Base-by-base conservation (phyloP, 1,284 basidiomycete species). In the Hortiboletus rubellus region DNA sequence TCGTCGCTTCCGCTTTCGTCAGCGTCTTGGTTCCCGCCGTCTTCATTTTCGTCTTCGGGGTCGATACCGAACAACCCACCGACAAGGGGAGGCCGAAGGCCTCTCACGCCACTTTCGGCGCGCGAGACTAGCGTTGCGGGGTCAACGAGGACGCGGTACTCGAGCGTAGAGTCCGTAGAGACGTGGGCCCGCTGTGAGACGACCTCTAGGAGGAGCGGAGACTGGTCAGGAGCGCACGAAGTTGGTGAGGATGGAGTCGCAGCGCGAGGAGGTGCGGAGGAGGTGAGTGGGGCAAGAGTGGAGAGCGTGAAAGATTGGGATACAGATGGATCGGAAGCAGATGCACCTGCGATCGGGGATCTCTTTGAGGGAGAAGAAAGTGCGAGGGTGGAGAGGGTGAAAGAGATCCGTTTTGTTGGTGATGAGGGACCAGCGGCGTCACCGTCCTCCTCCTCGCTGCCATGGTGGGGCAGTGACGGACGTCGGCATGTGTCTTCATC, bases 111-210 rank as follows among this genome's bases (percentile, higher is more conserved):
- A 0, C 78, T 78, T 63, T 84, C 82, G 10, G 86, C 81, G 0
- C 89, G 74, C 3, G 74, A 75, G 3, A 90, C 88, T 14, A 92
- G 78, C 52, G 81, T 77, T 4, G 77, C 74, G 0, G 90, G 90
- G 8, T 82, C 79, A 44, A 92, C 75, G 66, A 90, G 86, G 18
- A 92, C 73, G 7, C 90, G 86, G 61, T 90, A 91, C 68, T 92
- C 90, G 36, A 84, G 76, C 3, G 87, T 70, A 11, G 76, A 74
- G 64, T 91, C 89, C 0, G 89, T 92, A 4, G 83, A 90, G 2
- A 77, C 76, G 63, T 92, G 90, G 4, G 61, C 62, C 11, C 82
- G 76, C 9, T 75, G 68, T 3, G 75, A 74, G 53, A 80, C 75
- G 37, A 85, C 77, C 58, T 79, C 77, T 11, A 75, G 59, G 42